These are phyloP conservation scores for Papiliotrema laurentii DNA, from an alignment of 1,284 basidiomycete species.

Conservation along the genomic window DNA sequence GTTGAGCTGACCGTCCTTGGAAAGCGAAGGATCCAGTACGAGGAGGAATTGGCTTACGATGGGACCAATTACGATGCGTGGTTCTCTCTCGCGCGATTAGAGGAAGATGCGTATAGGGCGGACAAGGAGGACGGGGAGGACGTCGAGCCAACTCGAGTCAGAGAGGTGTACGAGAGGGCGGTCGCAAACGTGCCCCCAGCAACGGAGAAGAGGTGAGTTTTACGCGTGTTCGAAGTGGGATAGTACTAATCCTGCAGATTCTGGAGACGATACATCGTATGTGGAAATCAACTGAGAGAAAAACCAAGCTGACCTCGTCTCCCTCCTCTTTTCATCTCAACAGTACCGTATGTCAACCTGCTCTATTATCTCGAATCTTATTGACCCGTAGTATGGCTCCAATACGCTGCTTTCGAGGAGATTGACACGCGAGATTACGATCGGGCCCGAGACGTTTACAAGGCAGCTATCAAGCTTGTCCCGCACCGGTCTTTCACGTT, in stretches of 20 bases:
- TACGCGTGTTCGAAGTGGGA: background rate
- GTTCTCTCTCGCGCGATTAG: conserved; percentile 93
- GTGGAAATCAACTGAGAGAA: conserved; percentile 12
- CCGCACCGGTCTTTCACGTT: conserved; percentile 98
- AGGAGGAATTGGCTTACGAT: conserved; percentile 84
- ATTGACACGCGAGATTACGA: conserved; percentile 86
- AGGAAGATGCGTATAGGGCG: conserved; percentile 79
- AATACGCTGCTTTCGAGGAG: conserved; percentile 97
- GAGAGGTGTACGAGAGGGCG: conserved; percentile 93
- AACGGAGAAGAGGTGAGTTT: conserved; percentile 51
- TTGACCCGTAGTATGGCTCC: conserved; percentile 65
- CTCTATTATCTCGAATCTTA: conserved; percentile 1
- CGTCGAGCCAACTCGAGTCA: conserved; percentile 60
- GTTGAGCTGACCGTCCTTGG: conserved; percentile 93
- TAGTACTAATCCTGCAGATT: conserved; percentile 58
- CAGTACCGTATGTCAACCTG: conserved; percentile 25
- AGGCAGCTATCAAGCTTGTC: conserved; percentile 80
- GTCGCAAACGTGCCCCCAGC: conserved; percentile 92
- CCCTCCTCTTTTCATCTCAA: conserved; percentile 1
- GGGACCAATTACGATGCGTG: conserved; percentile 93
- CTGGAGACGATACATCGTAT: conserved; percentile 94
- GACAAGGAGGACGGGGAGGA: conserved; percentile 66
- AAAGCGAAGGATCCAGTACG: conserved; percentile 95
- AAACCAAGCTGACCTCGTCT: conserved; percentile 1
- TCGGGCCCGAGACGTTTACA: conserved; percentile 84